Conservation (phyloP, 257 asterid genomes). For the Nicotiana benthamiana region DNA sequence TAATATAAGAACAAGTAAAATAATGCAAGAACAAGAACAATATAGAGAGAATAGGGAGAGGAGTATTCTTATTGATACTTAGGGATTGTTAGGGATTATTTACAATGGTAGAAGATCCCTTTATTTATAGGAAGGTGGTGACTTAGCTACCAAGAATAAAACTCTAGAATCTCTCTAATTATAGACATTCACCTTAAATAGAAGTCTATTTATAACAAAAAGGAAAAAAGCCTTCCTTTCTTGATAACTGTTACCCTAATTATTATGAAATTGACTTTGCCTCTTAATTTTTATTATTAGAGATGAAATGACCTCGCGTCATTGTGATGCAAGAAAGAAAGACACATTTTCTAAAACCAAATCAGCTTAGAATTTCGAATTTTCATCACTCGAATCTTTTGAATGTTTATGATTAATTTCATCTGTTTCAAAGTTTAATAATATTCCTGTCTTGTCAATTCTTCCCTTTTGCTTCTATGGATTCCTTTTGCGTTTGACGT, state of each 20-base stretch:
- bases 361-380: neutral
- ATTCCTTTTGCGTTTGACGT: neutral
- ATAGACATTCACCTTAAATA: too few relatives aligned
- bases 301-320: neutral
- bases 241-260: neutral
- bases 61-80: too few relatives aligned
- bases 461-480: neutral
- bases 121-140: too few relatives aligned
- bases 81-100: too few relatives aligned
- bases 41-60: too few relatives aligned
- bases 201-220: too few relatives aligned
- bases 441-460: neutral
- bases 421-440: neutral
- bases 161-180: too few relatives aligned
- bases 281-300: neutral
- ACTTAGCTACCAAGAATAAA: too few relatives aligned
- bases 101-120: too few relatives aligned
- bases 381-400: neutral
- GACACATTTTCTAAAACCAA: conserved; percentile 3
- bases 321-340: conserved; percentile 3
- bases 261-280: neutral
- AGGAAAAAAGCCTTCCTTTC: neutral
- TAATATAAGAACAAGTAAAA: too few relatives aligned
- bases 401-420: neutral
- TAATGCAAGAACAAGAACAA: too few relatives aligned